A percentile compares a stretch with the other conserved stretches of the same genome.
Conservation (phyloP, 139 green algal genomes). For the Coelastrella sp. region DNA sequence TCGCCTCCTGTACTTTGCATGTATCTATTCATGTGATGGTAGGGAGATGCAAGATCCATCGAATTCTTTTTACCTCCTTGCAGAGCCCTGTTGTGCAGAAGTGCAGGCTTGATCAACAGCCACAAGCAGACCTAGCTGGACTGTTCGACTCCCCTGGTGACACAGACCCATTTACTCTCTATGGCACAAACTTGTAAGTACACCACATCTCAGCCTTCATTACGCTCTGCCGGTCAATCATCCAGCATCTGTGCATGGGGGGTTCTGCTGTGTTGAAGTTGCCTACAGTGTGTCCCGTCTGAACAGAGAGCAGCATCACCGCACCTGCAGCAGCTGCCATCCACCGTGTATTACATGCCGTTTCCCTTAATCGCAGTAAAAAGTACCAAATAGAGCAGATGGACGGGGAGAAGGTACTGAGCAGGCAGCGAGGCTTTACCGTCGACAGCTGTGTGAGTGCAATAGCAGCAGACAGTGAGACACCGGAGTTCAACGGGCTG, state of each 20-base stretch:
- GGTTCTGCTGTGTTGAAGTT: not conserved
- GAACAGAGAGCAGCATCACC: not conserved
- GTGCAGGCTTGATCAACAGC: not conserved
- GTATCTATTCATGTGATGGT: too few species aligned
- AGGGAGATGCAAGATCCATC: too few species aligned
- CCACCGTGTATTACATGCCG: not conserved
- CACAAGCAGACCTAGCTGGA: constrained; percentile 38
- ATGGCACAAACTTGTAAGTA: constrained; percentile 56
- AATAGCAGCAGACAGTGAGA: constrained; percentile 51
- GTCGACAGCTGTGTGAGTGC: constrained; percentile 54
- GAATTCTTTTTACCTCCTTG: too few species aligned
- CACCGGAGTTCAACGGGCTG: constrained; percentile 56
- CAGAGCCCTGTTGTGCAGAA: too few species aligned
- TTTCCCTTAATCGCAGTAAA: constrained; percentile 46
- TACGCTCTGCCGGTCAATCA: too few species aligned
- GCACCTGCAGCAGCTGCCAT: not conserved
- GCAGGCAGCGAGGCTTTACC: constrained; percentile 58
- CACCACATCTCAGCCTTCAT: not conserved
- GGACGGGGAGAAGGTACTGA: constrained; percentile 63
- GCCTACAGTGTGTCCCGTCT: not conserved
- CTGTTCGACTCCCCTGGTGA: constrained; percentile 43
- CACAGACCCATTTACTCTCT: constrained; percentile 64
- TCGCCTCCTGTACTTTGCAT: too few species aligned
- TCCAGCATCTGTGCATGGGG: not conserved
- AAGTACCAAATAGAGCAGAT: constrained; percentile 67